These are phyloP conservation scores for Tolypocladium paradoxum DNA, from an alignment of 2,329 filamentous ascomycete species.

Conservation along the genomic window DNA sequence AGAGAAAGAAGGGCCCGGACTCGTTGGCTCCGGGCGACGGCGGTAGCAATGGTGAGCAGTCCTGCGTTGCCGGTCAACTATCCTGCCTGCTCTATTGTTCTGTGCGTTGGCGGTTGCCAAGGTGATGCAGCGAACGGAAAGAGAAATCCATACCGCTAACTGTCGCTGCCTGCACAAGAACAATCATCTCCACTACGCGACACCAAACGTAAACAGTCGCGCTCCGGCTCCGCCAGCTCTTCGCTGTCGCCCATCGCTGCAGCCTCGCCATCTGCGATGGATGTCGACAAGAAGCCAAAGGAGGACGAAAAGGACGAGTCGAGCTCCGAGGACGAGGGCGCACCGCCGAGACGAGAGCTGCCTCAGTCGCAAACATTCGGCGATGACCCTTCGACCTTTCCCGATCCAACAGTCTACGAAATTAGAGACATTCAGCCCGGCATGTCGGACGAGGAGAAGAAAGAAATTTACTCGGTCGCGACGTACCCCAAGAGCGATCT, in stretches of 20 bases:
- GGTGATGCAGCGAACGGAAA: not conserved
- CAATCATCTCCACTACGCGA: slow-evolving; percentile 44
- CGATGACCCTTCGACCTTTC: slow-evolving; percentile 81
- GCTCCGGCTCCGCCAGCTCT: slow-evolving; percentile 47
- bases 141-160: not conserved
- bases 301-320: slow-evolving; percentile 30
- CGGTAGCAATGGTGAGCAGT: slow-evolving; percentile 17
- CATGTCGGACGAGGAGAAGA: slow-evolving; percentile 79
- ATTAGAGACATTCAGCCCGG: slow-evolving; percentile 64
- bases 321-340: slow-evolving; percentile 48
- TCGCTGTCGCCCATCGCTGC: slow-evolving; percentile 46
- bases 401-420: slow-evolving; percentile 88
- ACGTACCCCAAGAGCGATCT: slow-evolving; percentile 74
- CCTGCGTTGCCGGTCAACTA: not conserved
- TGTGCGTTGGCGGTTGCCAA: not conserved
- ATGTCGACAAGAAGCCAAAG: slow-evolving; percentile 44
- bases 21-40: slow-evolving; percentile 44
- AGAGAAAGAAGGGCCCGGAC: slow-evolving; percentile 67
- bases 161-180: slow-evolving; percentile 22
- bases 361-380: slow-evolving; percentile 85
- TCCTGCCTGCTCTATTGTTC: not conserved
- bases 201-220: slow-evolving; percentile 39
- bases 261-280: slow-evolving; percentile 44
- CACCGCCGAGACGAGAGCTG: slow-evolving; percentile 50
- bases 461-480: slow-evolving; percentile 78